Evolutionary conservation across 768 basidiomycete genomes (phyloP), one percentile per base, ranked within the genome.

Genomic region (Pleurotus ostreatus): DNA sequence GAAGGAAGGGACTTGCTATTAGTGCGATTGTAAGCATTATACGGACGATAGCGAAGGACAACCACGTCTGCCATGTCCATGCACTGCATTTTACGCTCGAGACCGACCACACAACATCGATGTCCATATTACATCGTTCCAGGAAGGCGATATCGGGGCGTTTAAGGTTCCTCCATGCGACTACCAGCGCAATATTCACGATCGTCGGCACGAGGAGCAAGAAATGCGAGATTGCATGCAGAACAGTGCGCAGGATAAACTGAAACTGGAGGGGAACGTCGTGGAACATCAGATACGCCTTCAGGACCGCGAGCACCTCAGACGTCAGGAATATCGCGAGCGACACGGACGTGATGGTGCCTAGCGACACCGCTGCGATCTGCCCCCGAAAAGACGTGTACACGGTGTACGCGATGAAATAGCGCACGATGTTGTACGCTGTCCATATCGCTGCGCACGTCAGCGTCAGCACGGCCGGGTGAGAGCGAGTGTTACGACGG

Each of bases 31-130:
- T 89, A 20, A 88, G 47, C 8, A 76, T 62, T 30, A 88, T 66
- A 40, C 89, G 82, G 48, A 82, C 55, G 46, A 78, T 60, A 0
- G 83, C 74, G 7, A 83, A 73, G 41, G 71, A 70, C 18, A 86
- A 63, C 88, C 86, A 90, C 6, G 71, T 67, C 1, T 73, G 70
- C 76, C 81, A 84, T 1, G 74, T 56, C 5, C 75, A 71, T 3
- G 74, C 68, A 38, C 46, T 60, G 45, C 65, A 75, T 53, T 57
- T 56, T 52, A 57, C 62, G 46, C 58, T 60, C 9, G 70, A 65
- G 11, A 74, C 71, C 4, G 81, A 77, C 89, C 89, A 91, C 8
- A 84, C 70, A 43, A 84, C 73, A 63, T 90, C 89, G 43, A 89
- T 71, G 59, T 88, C 84, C 70, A 86, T 74, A 45, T 70, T 68